A percentile compares a stretch with the other conserved stretches of the same genome.
phyloP scores from a whole-genome alignment of 305 asterid genomes.

The Ilex paraguariensis region DNA sequence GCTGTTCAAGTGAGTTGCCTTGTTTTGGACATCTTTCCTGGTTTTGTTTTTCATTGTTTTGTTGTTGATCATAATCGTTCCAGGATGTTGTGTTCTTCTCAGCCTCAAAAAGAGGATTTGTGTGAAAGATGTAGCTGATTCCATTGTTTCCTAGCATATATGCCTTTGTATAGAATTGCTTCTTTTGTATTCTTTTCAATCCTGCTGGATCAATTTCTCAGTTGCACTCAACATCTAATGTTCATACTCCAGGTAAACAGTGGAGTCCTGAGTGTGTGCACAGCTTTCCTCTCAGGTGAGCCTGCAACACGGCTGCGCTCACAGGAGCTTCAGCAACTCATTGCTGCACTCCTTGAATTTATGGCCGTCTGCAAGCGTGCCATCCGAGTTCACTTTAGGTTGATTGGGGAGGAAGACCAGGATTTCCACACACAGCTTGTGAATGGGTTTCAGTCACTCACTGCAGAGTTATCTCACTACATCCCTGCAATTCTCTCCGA shows the following conservation, averaged over 20 bases:
- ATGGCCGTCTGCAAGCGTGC: conserved; percentile 99
- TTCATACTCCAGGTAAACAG: conserved; percentile 72
- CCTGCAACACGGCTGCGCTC: conserved; percentile 98
- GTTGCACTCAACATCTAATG: no score
- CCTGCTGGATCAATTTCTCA: no score
- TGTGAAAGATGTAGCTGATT: no score
- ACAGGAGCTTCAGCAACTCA: conserved; percentile 93
- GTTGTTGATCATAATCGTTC: no score
- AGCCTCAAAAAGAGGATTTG: no score
- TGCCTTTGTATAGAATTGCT: no score
- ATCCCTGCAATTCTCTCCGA: conserved; percentile 99
- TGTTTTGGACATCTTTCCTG: neutral
- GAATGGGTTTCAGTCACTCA: conserved; percentile 96
- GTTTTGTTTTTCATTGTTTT: no score
- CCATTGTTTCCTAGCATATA: no score
- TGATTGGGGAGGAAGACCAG: conserved; percentile 97
- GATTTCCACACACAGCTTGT: conserved; percentile 98
- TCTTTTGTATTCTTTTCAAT: no score
- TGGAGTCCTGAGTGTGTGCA: conserved; percentile 95
- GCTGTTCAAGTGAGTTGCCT: conserved; percentile 85
- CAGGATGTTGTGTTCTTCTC: neutral
- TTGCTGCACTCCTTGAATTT: conserved; percentile 95
- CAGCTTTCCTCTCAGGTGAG: conserved; percentile 98
- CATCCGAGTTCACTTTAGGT: conserved; percentile 85
- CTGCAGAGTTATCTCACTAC: conserved; percentile 98